Percentiles rank a stretch among this genome's conserved stretches.
These are phyloP conservation scores for Termitomyces sp. DNA, from an alignment of 768 basidiomycete species.

Conservation along the genomic window DNA sequence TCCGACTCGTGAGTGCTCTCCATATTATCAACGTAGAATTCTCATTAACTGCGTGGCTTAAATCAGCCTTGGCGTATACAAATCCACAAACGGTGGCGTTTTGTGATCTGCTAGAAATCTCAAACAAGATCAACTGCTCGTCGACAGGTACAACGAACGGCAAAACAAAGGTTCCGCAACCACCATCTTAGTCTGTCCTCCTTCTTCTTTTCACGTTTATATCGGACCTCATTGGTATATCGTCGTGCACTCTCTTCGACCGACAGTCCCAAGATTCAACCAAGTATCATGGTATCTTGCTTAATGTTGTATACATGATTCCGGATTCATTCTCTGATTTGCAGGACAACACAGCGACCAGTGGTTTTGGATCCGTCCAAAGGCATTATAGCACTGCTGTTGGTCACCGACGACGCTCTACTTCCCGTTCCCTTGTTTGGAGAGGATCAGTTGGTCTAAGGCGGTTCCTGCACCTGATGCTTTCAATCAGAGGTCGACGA, in stretches of 20 bases:
- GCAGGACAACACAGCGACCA: not conserved
- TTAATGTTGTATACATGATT: not conserved
- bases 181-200: not conserved
- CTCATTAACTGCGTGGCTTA: not conserved
- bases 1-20: conserved; percentile 31
- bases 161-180: not conserved
- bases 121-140: conserved; percentile 53
- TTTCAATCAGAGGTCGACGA: not conserved
- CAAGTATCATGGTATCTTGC: not conserved
- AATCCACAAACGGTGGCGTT: conserved; percentile 91
- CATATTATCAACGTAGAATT: conserved; percentile 19
- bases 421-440: not conserved
- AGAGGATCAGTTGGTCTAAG: not conserved
- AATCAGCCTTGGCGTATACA: conserved; percentile 68
- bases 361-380: not conserved
- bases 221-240: not conserved
- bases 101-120: conserved; percentile 70
- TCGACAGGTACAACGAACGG: not conserved
- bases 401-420: not conserved
- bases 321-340: not conserved
- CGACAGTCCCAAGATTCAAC: not conserved
- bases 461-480: not conserved
- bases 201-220: not conserved
- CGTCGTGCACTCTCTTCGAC: not conserved
- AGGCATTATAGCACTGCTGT: not conserved